Evolutionary conservation across 345 rosid genomes (phyloP), one percentile per base, ranked within the genome.

Genomic region (Lagerstroemia speciosa): DNA sequence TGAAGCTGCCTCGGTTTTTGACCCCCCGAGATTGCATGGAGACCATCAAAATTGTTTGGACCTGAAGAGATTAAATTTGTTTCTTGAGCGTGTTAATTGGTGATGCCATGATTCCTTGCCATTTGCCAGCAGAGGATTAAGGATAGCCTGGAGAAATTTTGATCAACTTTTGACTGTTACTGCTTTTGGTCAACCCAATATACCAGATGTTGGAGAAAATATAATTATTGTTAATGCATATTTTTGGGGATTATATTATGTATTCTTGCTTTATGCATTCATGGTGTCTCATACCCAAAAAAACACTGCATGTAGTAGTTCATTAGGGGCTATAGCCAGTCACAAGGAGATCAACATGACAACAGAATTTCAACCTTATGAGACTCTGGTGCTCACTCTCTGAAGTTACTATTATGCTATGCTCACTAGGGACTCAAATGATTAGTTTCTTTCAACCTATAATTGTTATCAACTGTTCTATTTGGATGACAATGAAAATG

Each of bases 31-130:
- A 53, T n/a, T n/a, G n/a, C n/a, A n/a, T n/a, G n/a, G n/a, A n/a
- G n/a, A n/a, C n/a, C n/a, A n/a, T n/a, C n/a, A n/a, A n/a, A n/a
- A n/a, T n/a, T n/a, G n/a, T n/a, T n/a, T n/a, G 3, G 19, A 58
- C 60, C 63, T 58, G 63, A 30, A 26, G 63, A 58, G 63, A 27
- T 27, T 6, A 58, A 29, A 58, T n/a, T n/a, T 58, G 63, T 58
- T 58, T 15, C 15, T 41, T 12, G 15, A n/a, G 60, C 3, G 24
- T n/a, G 27, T 53, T 53, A 9, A 53, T 53, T 24, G 60, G 60
- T 53, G 30, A 53, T 53, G 7, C 7, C 9, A n/a, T 53, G 27
- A 22, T 24, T 24, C 30, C 60, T 53, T 1, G 11, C n/a, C 60
- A 10, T n/a, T n/a, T 3, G 29, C 60, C 3, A 53, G 60, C 60